Conservation (phyloP, 2,329 filamentous ascomycete species). For the Hymenoscyphus occultus region DNA sequence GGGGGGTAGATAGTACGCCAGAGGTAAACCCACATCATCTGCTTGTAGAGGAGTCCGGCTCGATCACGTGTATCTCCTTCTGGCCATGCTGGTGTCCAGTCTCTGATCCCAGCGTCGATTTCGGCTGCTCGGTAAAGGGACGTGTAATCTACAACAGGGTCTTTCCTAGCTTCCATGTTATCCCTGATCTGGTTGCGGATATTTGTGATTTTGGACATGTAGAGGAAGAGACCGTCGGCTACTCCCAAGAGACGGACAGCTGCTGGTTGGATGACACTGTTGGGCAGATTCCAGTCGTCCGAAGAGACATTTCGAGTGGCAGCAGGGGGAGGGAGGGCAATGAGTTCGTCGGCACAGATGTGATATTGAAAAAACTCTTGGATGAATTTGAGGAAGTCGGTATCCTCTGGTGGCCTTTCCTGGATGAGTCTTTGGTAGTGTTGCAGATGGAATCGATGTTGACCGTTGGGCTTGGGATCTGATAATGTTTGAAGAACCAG, state of each 20-base stretch:
- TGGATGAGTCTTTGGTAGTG: slow-evolving; percentile 72
- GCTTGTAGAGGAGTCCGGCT: slow-evolving; percentile 58
- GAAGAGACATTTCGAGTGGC: slow-evolving; percentile 26
- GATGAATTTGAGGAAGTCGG: slow-evolving; percentile 69
- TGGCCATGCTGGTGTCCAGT: slow-evolving; percentile 68
- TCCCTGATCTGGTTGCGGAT: slow-evolving; percentile 71
- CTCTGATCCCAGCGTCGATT: slow-evolving; percentile 70
- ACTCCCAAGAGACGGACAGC: slow-evolving; percentile 67
- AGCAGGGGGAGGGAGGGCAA: slow-evolving; percentile 44
- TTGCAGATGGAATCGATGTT: slow-evolving; percentile 76
- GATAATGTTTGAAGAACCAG: slow-evolving; percentile 56
- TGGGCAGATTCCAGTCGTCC: slow-evolving; percentile 30
- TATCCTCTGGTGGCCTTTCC: slow-evolving; percentile 57
- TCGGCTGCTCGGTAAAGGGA: slow-evolving; percentile 69
- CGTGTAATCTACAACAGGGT: slow-evolving; percentile 70
- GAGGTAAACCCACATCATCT: slow-evolving; percentile 65
- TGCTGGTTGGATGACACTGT: slow-evolving; percentile 27
- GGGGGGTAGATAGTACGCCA: slow-evolving; percentile 61
- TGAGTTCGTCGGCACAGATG: slow-evolving; percentile 61
- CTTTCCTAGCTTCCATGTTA: slow-evolving; percentile 58
- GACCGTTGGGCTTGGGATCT: slow-evolving; percentile 56
- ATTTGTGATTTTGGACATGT: slow-evolving; percentile 74
- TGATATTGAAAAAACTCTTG: slow-evolving; percentile 84
- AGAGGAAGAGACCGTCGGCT: slow-evolving; percentile 75
- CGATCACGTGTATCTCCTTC: slow-evolving; percentile 54